Evolutionary conservation across 805 yeast species (phyloP).

Genomic region (Metschnikowia drakensbergensis): DNA sequence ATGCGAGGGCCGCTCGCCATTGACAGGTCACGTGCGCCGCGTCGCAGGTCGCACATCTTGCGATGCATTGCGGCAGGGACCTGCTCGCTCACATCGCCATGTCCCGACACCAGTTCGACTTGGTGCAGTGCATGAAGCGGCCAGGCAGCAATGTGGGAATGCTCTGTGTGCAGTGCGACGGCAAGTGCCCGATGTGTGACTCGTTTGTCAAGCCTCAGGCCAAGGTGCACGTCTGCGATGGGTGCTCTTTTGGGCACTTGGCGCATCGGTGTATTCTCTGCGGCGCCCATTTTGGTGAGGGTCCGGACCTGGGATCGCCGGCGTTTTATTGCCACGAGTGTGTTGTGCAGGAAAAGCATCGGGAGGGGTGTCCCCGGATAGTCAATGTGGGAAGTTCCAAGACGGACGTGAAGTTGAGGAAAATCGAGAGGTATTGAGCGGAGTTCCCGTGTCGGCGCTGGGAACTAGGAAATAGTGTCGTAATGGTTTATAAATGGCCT

Average conservation of each 20-base stretch:
- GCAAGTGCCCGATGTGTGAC: constrained; percentile 87
- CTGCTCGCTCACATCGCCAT: constrained; percentile 31
- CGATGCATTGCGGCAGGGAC: no score
- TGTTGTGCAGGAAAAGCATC: constrained; percentile 67
- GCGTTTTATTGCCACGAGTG: constrained; percentile 88
- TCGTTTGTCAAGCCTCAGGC: constrained; percentile 71
- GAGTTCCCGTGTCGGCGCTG: no score
- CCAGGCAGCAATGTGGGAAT: constrained; percentile 73
- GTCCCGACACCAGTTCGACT: constrained; percentile 89
- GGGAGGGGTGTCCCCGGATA: constrained; percentile 92
- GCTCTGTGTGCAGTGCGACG: constrained; percentile 84
- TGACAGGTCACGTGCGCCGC: no score
- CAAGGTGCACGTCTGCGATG: constrained; percentile 73
- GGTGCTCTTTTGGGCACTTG: constrained; percentile 71
- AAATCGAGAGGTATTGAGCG: background rate
- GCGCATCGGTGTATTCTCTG: constrained; percentile 75
- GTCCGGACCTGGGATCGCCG: constrained; percentile 31
- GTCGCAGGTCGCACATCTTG: no score
- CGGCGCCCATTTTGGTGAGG: constrained; percentile 57
- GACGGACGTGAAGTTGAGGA: constrained; percentile 47
- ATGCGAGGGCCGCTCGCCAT: no score
- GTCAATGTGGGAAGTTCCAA: constrained; percentile 75
- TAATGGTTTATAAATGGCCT: no score
- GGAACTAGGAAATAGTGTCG: no score
- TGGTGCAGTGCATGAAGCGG: constrained; percentile 77